A percentile compares a stretch with the other conserved stretches of the same genome.
phyloP scores from a whole-genome alignment of 306 rosid species.

The Lablab purpureus region DNA sequence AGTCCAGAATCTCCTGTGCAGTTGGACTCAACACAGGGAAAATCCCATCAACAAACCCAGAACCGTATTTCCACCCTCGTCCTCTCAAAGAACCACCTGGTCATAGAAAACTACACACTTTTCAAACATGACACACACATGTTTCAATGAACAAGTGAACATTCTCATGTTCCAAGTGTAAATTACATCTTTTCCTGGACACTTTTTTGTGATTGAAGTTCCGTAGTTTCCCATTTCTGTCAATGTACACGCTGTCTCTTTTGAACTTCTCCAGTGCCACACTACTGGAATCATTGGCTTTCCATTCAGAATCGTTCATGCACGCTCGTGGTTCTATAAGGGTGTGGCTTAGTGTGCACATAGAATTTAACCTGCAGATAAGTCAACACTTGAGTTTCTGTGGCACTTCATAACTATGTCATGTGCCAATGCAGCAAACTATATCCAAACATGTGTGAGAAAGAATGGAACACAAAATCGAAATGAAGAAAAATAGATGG shows the following conservation, averaged over 20 bases:
- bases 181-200: constrained; percentile 81
- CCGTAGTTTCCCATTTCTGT: constrained; percentile 79
- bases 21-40: constrained; percentile 86
- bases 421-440: background rate
- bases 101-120: constrained; percentile 31
- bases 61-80: constrained; percentile 92
- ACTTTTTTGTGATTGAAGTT: constrained; percentile 82
- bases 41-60: constrained; percentile 94
- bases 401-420: background rate
- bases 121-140: constrained; percentile 40
- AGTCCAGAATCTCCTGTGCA: constrained; percentile 71
- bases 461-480: constrained; percentile 22
- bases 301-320: constrained; percentile 48
- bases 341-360: constrained; percentile 43
- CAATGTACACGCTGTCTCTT: constrained; percentile 74
- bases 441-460: background rate
- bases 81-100: constrained; percentile 97
- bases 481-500: constrained; percentile 36
- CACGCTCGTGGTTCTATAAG: constrained; percentile 51
- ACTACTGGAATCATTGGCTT: constrained; percentile 58
- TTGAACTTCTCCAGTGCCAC: constrained; percentile 68
- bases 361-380: constrained; percentile 47
- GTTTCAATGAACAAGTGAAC: constrained; percentile 23
- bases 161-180: constrained; percentile 13
- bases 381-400: constrained; percentile 27